Evolutionary conservation across 306 rosid genomes (phyloP).

Genomic region (Begonia peltatifolia): DNA sequence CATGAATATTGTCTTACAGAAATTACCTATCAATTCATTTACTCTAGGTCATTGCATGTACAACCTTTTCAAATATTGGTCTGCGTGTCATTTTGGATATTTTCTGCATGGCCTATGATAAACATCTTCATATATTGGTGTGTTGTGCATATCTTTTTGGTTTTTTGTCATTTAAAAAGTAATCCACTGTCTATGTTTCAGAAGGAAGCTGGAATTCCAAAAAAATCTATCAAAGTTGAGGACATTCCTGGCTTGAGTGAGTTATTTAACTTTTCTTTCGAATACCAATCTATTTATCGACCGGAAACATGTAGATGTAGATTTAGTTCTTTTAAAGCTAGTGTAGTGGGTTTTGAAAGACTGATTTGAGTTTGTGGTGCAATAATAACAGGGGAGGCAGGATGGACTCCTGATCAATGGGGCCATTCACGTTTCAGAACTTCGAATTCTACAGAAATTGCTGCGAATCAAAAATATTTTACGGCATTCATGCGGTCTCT

Average conservation of each 20-base stretch:
- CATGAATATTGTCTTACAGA: not conserved
- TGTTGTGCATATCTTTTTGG: not conserved
- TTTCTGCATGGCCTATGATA: not conserved
- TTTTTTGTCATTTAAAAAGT: not conserved
- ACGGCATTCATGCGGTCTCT: constrained; percentile 70
- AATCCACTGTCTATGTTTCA: constrained; percentile 19
- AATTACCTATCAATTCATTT: not conserved
- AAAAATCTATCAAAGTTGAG: constrained; percentile 49
- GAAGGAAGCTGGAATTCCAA: constrained; percentile 85
- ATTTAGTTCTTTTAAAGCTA: no score
- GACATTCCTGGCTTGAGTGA: constrained; percentile 92
- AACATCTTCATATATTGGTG: not conserved
- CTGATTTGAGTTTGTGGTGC: not conserved
- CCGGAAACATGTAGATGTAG: no score
- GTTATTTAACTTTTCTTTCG: constrained; percentile 15
- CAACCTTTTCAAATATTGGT: no score
- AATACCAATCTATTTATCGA: not conserved
- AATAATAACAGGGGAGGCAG: constrained; percentile 68
- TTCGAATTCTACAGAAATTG: constrained; percentile 42
- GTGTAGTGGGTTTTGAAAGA: not conserved
- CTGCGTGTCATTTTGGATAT: no score
- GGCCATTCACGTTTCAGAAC: constrained; percentile 71
- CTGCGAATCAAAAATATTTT: constrained; percentile 51
- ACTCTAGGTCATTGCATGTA: no score
- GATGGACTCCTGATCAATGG: constrained; percentile 94